phyloP scores from a whole-genome alignment of 1,284 basidiomycete genomes.

The Leccinum glutinopallens region DNA sequence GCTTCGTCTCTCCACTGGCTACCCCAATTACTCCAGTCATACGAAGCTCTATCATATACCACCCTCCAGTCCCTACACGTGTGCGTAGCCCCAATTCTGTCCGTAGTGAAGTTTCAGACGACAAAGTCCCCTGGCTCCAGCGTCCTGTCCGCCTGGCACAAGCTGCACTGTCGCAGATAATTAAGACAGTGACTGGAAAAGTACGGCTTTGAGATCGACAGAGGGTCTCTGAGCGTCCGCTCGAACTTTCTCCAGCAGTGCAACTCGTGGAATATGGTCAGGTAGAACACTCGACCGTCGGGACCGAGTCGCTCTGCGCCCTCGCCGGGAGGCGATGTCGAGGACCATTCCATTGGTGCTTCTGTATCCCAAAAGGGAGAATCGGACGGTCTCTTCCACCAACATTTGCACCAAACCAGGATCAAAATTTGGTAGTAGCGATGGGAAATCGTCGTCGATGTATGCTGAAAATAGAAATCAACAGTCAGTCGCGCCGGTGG shows the following conservation, averaged over 20 bases:
- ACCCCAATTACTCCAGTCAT: constrained; percentile 9
- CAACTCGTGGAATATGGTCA: neutral
- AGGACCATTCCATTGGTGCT: neutral
- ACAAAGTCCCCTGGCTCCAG: too few relatives aligned
- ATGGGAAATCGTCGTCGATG: neutral
- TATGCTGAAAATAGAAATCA: neutral
- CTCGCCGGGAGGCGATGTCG: neutral
- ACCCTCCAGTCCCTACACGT: constrained; percentile 9
- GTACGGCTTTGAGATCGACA: neutral
- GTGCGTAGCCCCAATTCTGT: neutral
- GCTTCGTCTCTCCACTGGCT: neutral
- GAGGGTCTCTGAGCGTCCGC: neutral
- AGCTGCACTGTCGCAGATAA: too few relatives aligned
- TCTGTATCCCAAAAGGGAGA: neutral
- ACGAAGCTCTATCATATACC: constrained; percentile 11
- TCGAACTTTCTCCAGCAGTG: constrained; percentile 5
- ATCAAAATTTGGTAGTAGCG: neutral
- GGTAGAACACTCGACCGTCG: neutral
- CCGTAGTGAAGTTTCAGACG: too few relatives aligned
- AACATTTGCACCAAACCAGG: neutral
- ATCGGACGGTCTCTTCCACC: neutral
- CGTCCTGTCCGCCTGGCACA: too few relatives aligned
- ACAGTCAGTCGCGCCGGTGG: neutral
- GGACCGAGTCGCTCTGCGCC: neutral
- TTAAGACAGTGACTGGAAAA: too few relatives aligned